These are phyloP conservation scores for Plasmodium vinckei DNA, from an alignment of 169 alveolate species.

Conservation along the genomic window DNA sequence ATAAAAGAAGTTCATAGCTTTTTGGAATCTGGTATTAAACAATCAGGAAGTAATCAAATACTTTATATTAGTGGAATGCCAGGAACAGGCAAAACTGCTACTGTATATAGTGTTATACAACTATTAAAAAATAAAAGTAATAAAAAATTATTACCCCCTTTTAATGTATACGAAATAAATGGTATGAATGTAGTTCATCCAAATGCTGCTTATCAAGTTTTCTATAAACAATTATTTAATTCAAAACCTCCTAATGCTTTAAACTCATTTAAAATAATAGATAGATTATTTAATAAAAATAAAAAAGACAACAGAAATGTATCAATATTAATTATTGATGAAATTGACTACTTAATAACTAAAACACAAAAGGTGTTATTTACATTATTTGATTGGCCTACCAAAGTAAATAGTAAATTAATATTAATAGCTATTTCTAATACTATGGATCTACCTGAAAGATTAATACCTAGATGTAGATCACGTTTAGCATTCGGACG, in stretches of 20 bases:
- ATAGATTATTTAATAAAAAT: constrained; percentile 44
- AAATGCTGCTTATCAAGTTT: constrained; percentile 82
- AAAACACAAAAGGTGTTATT: constrained; percentile 87
- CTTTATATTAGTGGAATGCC: constrained; percentile 89
- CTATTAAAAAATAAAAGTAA: constrained; percentile 40
- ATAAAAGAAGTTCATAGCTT: constrained; percentile 80
- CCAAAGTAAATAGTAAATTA: constrained; percentile 83
- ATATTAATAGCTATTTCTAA: constrained; percentile 87
- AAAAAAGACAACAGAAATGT: constrained; percentile 52
- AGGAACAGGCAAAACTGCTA: constrained; percentile 90
- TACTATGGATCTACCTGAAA: constrained; percentile 89
- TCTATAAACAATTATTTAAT: constrained; percentile 77
- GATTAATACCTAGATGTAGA: constrained; percentile 85
- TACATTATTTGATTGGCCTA: constrained; percentile 91
- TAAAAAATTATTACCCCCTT: constrained; percentile 79
- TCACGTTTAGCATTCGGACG: constrained; percentile 87
- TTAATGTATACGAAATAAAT: constrained; percentile 83
- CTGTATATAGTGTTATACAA: constrained; percentile 83
- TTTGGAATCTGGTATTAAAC: constrained; percentile 84
- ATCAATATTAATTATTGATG: constrained; percentile 83
- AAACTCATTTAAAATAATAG: constrained; percentile 51
- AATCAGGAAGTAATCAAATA: constrained; percentile 87
- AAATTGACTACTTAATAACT: constrained; percentile 85
- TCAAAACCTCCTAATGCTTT: constrained; percentile 69
- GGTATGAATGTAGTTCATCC: constrained; percentile 85